Percentiles rank a stretch among this genome's conserved stretches.
Conservation (phyloP, 495 filamentous ascomycete genomes). For the Neurospora discreta region DNA sequence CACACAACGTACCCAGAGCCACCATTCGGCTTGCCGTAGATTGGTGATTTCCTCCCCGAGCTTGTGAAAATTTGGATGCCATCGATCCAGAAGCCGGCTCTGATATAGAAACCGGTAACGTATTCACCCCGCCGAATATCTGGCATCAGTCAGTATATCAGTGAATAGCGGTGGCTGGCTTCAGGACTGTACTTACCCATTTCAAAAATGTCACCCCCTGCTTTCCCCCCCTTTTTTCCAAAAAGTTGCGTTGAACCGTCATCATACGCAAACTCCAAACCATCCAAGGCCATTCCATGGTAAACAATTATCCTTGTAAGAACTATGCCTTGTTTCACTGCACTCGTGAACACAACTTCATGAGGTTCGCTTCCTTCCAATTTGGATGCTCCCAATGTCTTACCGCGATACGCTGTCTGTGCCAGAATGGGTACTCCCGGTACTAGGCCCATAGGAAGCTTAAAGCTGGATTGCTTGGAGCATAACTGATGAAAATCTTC, state of each 20-base stretch:
- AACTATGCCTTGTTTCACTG: conserved; percentile 57
- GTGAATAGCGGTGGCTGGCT: neutral
- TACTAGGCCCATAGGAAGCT: conserved; percentile 42
- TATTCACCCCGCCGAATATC: conserved; percentile 81
- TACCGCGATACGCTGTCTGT: conserved; percentile 64
- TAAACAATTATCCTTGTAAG: conserved; percentile 67
- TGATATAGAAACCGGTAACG: conserved; percentile 74
- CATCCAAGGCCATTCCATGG: conserved; percentile 68
- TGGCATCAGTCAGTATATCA: conserved; percentile 16
- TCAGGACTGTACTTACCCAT: conserved; percentile 44
- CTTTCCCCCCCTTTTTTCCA: conserved; percentile 69
- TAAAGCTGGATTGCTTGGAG: conserved; percentile 60
- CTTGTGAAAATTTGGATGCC: conserved; percentile 87
- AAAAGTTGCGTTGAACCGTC: conserved; percentile 81
- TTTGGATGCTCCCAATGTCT: conserved; percentile 61
- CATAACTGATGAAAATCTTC: conserved; percentile 58
- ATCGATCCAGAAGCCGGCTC: conserved; percentile 78
- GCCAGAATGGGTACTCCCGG: conserved; percentile 36
- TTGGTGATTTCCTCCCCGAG: conserved; percentile 67
- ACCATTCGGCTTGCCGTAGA: conserved; percentile 74
- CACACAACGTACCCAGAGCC: conserved; percentile 58
- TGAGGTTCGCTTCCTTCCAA: conserved; percentile 61
- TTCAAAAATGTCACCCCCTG: conserved; percentile 64
- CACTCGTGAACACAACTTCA: conserved; percentile 64
- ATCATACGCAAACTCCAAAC: conserved; percentile 88